Evolutionary conservation across 768 basidiomycete genomes (phyloP), one percentile per base, ranked within the genome.

Genomic region (Tulasnella sp.): DNA sequence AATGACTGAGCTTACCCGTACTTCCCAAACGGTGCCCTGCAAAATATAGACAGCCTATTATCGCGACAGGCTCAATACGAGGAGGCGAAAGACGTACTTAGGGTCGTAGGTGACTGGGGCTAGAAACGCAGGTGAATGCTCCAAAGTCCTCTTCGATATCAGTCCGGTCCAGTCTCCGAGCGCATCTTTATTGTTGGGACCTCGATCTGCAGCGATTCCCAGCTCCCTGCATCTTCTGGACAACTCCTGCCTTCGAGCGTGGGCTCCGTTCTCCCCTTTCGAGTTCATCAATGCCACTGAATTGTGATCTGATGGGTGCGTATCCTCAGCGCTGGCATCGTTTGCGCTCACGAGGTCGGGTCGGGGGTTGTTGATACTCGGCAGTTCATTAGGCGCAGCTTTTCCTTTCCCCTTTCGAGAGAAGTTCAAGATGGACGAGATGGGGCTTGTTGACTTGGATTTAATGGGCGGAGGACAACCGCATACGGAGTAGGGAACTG

Each of bases 401-500:
- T 60, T 60, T 3, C 55, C 29, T 56, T 54, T 56, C 15, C 45
- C 52, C 32, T 56, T 58, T 19, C 51, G 58, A 43, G 49, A 59
- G 43, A 43, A 48, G n/a, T n/a, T n/a, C 44, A 42, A 50, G 10
- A 44, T 43, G 4, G 49, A 42, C 17, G 49, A 32, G 27, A 15
- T 38, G n/a, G 42, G 47, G 27, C 23, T 21, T 19, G 41, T 27
- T 29, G 51, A 42, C 15, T 34, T 38, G 2, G n/a, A 26, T 17
- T 51, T 32, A 17, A 32, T 11, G n/a, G 65, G 64, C 5, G 79
- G 67, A 0, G 79, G 75, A 64, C 83, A 84, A 1, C 83, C 83
- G 61, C 83, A 85, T 62, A 79, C 75, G 52, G 72, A 76, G 69
- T 85, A 85, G 1, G 74, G 70, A 5, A 77, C 68, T 45, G 73